Evolutionary conservation across 306 rosid genomes (phyloP), one percentile per base, ranked within the genome.

Genomic region (Clitoria ternatea): DNA sequence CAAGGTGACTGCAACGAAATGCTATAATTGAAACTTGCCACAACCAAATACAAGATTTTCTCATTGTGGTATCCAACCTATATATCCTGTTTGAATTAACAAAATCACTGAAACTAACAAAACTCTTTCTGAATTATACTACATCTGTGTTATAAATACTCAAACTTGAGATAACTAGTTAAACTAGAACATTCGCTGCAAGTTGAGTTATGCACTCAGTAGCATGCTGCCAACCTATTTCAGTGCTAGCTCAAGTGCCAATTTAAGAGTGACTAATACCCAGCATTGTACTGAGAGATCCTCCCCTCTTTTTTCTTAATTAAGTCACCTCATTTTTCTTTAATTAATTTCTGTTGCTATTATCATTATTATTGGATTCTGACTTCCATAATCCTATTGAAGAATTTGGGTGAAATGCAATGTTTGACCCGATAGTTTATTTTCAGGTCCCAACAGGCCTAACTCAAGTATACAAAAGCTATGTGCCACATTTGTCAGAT

Each of bases 61-160:
- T 70, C 71, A 72, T 64, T 19, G 75, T 82, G 81, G 32, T 82
- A 49, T 80, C 83, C 78, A 70, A 69, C 79, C 35, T 71, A 56
- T 52, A n/a, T n/a, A n/a, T n/a, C n/a, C n/a, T n/a, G n/a, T 64
- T 66, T 76, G 68, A 76, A 65, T 81, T 75, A n/a, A n/a, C n/a
- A n/a, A n/a, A n/a, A n/a, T n/a, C n/a, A n/a, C n/a, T n/a, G n/a
- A n/a, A n/a, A n/a, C n/a, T n/a, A n/a, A n/a, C n/a, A n/a, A n/a
- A n/a, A n/a, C n/a, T n/a, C n/a, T n/a, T n/a, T n/a, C n/a, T n/a
- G n/a, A n/a, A n/a, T n/a, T n/a, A n/a, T n/a, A n/a, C n/a, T n/a
- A n/a, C n/a, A n/a, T n/a, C n/a, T n/a, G n/a, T n/a, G n/a, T n/a
- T n/a, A n/a, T n/a, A n/a, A n/a, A n/a, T n/a, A n/a, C n/a, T n/a